Conservation (phyloP, 2,329 filamentous ascomycete species). For the Purpureocillium lavendulum region DNA sequence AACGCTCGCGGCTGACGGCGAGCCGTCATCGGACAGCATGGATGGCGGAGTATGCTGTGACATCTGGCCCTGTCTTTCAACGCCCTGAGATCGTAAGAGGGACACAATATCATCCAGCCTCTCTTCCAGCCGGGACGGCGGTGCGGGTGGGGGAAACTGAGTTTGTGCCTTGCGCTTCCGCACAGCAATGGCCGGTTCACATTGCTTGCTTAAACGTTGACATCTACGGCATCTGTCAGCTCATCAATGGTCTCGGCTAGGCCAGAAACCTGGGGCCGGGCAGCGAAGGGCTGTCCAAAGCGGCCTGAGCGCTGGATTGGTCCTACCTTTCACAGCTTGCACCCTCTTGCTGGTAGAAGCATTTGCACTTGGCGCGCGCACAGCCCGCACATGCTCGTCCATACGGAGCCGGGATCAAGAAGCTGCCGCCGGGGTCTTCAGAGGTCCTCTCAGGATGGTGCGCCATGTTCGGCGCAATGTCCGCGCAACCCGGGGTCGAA, state of each 20-base stretch:
- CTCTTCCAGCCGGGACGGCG: constrained; percentile 6
- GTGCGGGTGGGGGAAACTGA: neutral
- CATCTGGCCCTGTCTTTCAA: neutral
- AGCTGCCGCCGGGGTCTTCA: neutral
- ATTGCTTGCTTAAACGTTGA: neutral
- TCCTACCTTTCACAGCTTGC: constrained; percentile 25
- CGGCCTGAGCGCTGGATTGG: no score
- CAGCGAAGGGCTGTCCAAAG: no score
- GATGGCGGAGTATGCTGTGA: no score
- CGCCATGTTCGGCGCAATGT: no score
- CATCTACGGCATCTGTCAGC: no score
- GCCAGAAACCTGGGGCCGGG: no score
- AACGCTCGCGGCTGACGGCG: no score
- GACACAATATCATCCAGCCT: constrained; percentile 19
- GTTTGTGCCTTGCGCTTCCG: constrained; percentile 1
- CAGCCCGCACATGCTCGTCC: constrained; percentile 33
- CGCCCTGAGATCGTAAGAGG: constrained; percentile 13
- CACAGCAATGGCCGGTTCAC: no score
- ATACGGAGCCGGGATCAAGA: constrained; percentile 22
- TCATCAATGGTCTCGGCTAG: no score
- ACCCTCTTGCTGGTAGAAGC: constrained; percentile 21
- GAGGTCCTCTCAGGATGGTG: neutral
- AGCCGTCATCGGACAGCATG: no score
- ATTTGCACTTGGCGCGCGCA: constrained; percentile 35
- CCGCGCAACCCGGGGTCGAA: no score